Percentiles rank a stretch among this genome's conserved stretches.
Conservation (phyloP, 208 protist genomes). For the Crithidia fasciculata region DNA sequence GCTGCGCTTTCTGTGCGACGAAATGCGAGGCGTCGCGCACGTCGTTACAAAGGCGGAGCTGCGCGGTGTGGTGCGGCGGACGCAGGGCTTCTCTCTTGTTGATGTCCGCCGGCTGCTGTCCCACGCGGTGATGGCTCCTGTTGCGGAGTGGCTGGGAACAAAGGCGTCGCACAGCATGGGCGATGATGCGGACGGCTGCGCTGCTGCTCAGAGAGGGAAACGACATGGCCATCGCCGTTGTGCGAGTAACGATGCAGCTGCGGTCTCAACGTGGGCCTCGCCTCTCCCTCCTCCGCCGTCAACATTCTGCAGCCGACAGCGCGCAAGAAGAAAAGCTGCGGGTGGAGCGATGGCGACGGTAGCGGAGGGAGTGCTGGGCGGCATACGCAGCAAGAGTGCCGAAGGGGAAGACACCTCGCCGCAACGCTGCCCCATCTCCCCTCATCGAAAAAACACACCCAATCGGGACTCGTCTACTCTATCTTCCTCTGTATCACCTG, state of each 20-base stretch:
- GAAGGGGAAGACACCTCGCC: neutral
- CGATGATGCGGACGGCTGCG: too few species aligned
- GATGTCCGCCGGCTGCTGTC: slow-evolving; percentile 92
- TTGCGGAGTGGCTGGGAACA: slow-evolving; percentile 77
- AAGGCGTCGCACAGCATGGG: slow-evolving; percentile 37
- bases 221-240: too few species aligned
- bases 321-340: neutral
- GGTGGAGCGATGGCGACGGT: neutral
- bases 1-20: slow-evolving; percentile 34
- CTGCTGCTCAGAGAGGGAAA: too few species aligned
- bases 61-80: slow-evolving; percentile 42
- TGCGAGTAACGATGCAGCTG: too few species aligned
- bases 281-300: neutral
- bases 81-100: slow-evolving; percentile 88
- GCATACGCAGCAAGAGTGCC: neutral
- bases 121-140: slow-evolving; percentile 94
- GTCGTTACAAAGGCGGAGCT: slow-evolving; percentile 46
- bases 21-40: slow-evolving; percentile 49
- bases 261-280: too few species aligned
- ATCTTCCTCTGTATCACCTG: too few species aligned
- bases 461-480: too few species aligned
- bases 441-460: too few species aligned
- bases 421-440: too few species aligned
- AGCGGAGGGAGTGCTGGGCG: neutral
- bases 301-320: neutral